Percentiles rank a stretch among this genome's conserved stretches.
These are phyloP conservation scores for Mariannaea sp. DNA, from an alignment of 2,329 filamentous ascomycete species.

Conservation along the genomic window DNA sequence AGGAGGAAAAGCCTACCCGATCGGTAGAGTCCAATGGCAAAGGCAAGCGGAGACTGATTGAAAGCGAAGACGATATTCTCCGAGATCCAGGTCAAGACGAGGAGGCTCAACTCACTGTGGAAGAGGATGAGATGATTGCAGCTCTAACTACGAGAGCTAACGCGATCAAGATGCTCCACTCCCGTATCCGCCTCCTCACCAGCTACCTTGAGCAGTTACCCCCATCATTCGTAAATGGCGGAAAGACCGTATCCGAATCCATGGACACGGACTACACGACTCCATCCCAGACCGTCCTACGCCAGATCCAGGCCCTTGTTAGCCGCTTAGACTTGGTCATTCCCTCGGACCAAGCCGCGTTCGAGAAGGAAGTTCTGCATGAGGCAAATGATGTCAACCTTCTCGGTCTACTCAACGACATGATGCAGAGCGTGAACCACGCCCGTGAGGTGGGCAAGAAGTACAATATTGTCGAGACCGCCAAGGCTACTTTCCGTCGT, in stretches of 20 bases:
- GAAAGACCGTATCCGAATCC: conserved; percentile 45
- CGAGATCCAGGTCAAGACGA: conserved; percentile 42
- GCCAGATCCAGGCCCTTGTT: conserved; percentile 85
- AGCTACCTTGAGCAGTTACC: conserved; percentile 79
- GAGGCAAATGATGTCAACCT: conserved; percentile 86
- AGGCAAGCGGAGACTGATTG: conserved; percentile 54
- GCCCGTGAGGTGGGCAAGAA: conserved; percentile 78
- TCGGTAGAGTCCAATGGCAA: conserved; percentile 57
- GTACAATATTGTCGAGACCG: conserved; percentile 62
- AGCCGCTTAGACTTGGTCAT: conserved; percentile 81
- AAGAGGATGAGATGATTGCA: conserved; percentile 66
- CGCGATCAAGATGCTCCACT: conserved; percentile 90
- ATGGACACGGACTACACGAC: conserved; percentile 47
- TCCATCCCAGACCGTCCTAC: conserved; percentile 74
- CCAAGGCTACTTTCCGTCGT: conserved; percentile 34
- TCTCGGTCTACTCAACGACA: conserved; percentile 73
- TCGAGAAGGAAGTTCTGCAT: conserved; percentile 72
- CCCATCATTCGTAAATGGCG: conserved; percentile 62
- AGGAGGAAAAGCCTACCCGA: conserved; percentile 49
- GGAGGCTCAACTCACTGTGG: conserved; percentile 55
- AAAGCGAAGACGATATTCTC: conserved; percentile 37
- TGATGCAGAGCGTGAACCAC: conserved; percentile 73
- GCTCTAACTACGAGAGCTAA: conserved; percentile 85
- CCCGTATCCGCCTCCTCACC: conserved; percentile 72
- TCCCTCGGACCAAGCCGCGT: conserved; percentile 68